These are phyloP conservation scores for Mycena albidolilacea DNA, from an alignment of 768 basidiomycete species.

Conservation along the genomic window DNA sequence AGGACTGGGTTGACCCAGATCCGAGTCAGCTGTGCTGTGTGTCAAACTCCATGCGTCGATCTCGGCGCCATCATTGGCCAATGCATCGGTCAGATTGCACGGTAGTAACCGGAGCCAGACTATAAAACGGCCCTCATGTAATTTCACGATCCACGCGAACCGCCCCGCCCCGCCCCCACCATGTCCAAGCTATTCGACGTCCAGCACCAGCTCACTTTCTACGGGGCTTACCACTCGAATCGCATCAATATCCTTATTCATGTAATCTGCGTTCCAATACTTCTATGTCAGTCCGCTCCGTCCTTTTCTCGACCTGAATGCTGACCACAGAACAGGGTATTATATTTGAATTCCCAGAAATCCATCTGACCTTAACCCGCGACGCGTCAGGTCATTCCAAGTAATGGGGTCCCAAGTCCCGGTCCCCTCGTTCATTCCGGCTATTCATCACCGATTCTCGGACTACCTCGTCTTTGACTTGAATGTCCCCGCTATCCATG, in stretches of 20 bases:
- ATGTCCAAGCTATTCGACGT: constrained; percentile 72
- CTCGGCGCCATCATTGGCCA: neutral
- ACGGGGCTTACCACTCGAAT: constrained; percentile 93
- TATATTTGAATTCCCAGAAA: neutral
- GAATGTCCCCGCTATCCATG: constrained; percentile 74
- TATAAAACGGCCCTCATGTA: neutral
- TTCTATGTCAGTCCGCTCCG: constrained; percentile 75
- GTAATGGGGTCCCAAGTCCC: constrained; percentile 68
- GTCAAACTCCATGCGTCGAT: neutral
- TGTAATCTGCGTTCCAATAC: constrained; percentile 85
- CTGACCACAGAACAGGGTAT: constrained; percentile 25
- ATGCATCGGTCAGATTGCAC: neutral
- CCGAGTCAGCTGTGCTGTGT: too few species aligned
- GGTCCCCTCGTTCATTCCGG: constrained; percentile 68
- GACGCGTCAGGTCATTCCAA: constrained; percentile 68
- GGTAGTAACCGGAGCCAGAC: neutral
- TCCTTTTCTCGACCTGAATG: neutral
- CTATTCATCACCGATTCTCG: constrained; percentile 66
- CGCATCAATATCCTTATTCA: constrained; percentile 89
- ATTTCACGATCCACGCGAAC: constrained; percentile 9
- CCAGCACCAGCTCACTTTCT: constrained; percentile 88
- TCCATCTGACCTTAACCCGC: constrained; percentile 3
- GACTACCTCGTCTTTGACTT: constrained; percentile 79
- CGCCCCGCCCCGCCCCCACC: constrained; percentile 27
- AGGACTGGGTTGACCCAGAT: too few species aligned